Evolutionary conservation across 1,284 basidiomycete genomes (phyloP).

Genomic region (Coniferiporia weirii): DNA sequence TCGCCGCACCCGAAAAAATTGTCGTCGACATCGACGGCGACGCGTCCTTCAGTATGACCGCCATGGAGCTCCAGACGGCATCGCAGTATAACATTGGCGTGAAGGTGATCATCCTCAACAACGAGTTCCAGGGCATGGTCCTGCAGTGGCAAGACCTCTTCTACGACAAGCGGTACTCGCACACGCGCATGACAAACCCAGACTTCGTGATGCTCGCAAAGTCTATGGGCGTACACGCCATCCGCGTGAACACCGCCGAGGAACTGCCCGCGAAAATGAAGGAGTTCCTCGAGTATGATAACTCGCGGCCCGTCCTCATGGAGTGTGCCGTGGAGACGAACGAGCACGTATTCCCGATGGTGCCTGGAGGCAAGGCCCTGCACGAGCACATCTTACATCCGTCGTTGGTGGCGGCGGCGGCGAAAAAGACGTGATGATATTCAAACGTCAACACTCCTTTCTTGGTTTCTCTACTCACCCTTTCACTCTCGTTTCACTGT

Average conservation of each 20-base stretch:
- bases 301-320: constrained; percentile 80
- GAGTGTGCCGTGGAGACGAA: constrained; percentile 84
- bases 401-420: constrained; percentile 24
- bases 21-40: constrained; percentile 98
- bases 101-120: constrained; percentile 88
- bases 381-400: constrained; percentile 82
- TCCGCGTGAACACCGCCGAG: constrained; percentile 64
- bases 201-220: constrained; percentile 88
- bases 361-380: constrained; percentile 83
- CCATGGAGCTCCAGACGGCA: constrained; percentile 97
- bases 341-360: constrained; percentile 97
- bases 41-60: constrained; percentile 98
- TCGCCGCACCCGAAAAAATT: constrained; percentile 88
- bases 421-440: constrained; percentile 13
- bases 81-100: constrained; percentile 90
- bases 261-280: constrained; percentile 95
- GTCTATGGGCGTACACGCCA: constrained; percentile 89
- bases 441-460: constrained; percentile 1
- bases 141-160: constrained; percentile 99
- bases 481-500: constrained; percentile 2
- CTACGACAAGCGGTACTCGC: constrained; percentile 92
- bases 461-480: neutral
- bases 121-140: constrained; percentile 98
- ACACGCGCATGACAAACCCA: constrained; percentile 92
- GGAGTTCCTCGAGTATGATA: constrained; percentile 96